Base-by-base conservation (phyloP, 2,329 filamentous ascomycete genomes). In the Stagonosporopsis vannaccii region DNA sequence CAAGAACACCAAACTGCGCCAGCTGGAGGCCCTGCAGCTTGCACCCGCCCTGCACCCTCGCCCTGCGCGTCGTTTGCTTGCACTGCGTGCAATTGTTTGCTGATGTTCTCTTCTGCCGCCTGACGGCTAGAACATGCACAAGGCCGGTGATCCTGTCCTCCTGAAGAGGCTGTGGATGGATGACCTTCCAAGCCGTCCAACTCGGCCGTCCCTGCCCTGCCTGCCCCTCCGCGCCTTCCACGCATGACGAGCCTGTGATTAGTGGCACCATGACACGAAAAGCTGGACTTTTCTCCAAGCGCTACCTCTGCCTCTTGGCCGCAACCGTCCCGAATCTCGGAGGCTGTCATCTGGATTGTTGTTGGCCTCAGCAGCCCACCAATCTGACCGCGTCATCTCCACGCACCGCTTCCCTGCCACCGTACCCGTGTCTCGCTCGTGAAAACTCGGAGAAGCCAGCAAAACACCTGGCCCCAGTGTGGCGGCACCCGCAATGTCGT, bases 341-440 rank as follows among this genome's bases (percentile, higher is more conserved):
- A 33, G 25, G 11, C 41, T 35, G 33, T 42, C n/a, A 26, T 46
- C 40, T 39, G 26, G 26, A 30, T 44, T 50, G 45, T 50, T 46
- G 52, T 46, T 56, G 52, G 46, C 28, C 40, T 45, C 36, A 47
- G 41, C 52, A 41, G 19, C 47, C 36, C 37, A 41, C 53, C 53
- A 51, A 51, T 56, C 46, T 56, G 41, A 46, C 41, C 35, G 46
- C 41, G 41, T 50, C 52, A 45, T 55, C 45, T 45, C 40, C 45
- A 50, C 44, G 43, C 51, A 33, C 41, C 13, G 17, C 53, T 49
- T 49, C 45, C 51, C 39, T 49, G 39, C 33, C 22, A 47, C 37
- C 23, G 44, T 33, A 52, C 32, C 39, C 43, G 36, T 28, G 36
- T 53, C 43, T n/a, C n/a, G 5, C 25, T 26, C 25, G 25, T 9